Percentiles rank a stretch among this genome's conserved stretches.
Conservation (phyloP, 306 rosid species). For the Trifolium dubium region DNA sequence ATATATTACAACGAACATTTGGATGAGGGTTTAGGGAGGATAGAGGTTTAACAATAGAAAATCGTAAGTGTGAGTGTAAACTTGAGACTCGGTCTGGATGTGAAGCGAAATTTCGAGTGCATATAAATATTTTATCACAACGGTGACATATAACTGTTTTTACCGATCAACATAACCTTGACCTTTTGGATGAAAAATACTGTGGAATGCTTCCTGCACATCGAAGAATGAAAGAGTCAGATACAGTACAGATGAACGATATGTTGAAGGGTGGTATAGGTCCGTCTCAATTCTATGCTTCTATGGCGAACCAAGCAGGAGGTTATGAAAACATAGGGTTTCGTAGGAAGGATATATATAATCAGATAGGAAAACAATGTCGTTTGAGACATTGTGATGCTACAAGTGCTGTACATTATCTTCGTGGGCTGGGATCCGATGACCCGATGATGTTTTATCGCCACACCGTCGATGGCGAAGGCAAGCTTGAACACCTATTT, state of each 20-base stretch:
- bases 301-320: no score
- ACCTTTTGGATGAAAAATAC: no score
- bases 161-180: no score
- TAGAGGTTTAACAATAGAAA: not conserved
- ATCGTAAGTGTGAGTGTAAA: not conserved
- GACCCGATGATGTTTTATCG: not conserved
- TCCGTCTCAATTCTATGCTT: no score
- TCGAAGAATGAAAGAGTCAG: no score
- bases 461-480: not conserved
- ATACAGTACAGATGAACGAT: no score
- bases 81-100: not conserved
- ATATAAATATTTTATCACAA: not conserved
- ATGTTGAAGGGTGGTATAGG: no score
- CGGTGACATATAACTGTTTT: not conserved
- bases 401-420: not conserved
- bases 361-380: no score
- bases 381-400: not conserved
- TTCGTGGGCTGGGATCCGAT: not conserved
- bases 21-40: no score
- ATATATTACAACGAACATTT: not conserved
- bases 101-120: not conserved
- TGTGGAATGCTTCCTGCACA: no score
- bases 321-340: no score
- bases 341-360: no score
- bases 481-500: not conserved